Conservation (phyloP, 352 stramenopile species). For the Pythium biforme region DNA sequence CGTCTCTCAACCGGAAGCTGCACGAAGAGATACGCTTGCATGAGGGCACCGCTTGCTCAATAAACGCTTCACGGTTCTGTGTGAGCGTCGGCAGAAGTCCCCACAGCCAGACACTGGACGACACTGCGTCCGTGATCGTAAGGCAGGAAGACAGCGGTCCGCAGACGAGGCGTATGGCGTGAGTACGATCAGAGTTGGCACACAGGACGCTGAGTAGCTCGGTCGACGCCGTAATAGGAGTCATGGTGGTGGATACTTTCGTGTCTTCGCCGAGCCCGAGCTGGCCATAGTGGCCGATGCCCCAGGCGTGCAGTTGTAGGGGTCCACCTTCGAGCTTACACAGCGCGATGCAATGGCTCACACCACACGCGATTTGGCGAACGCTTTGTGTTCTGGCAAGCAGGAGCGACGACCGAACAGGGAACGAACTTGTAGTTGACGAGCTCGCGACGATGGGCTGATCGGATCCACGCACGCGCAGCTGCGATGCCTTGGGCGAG, state of each 20-base stretch:
- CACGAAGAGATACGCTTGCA: slow-evolving; percentile 16
- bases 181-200: background rate
- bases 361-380: slow-evolving; percentile 36
- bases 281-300: slow-evolving; percentile 42
- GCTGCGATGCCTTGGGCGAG: background rate
- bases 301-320: slow-evolving; percentile 33
- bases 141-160: slow-evolving; percentile 39
- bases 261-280: slow-evolving; percentile 38
- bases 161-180: slow-evolving; percentile 27
- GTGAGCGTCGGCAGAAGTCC: slow-evolving; percentile 8
- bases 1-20: slow-evolving; percentile 23
- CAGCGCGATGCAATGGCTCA: slow-evolving; percentile 41
- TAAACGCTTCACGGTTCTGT: slow-evolving; percentile 8
- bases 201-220: slow-evolving; percentile 23
- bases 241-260: slow-evolving; percentile 20
- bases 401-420: background rate
- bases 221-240: slow-evolving; percentile 11
- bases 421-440: background rate
- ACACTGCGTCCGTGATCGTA: background rate
- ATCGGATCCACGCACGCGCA: background rate
- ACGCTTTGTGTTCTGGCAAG: slow-evolving; percentile 16
- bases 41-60: slow-evolving; percentile 21
- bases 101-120: slow-evolving; percentile 7
- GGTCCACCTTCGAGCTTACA: background rate
- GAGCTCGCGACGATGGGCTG: background rate